Percentiles rank a stretch among this genome's conserved stretches.
phyloP scores from a whole-genome alignment of 1,284 basidiomycete genomes.

The Tylopilus orsonianus region DNA sequence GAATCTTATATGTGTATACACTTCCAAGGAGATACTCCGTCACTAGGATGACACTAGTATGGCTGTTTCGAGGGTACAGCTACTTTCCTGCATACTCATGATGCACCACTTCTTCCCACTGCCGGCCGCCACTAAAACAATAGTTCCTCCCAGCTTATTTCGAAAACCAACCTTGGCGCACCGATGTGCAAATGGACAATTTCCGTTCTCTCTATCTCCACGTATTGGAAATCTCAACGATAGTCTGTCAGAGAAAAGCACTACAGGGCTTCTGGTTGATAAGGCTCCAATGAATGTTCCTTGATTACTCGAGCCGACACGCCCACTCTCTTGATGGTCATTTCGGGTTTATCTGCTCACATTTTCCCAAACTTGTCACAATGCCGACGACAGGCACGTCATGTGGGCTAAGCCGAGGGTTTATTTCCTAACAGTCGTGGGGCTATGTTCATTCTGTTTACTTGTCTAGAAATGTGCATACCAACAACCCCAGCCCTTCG shows the following conservation, averaged over 20 bases:
- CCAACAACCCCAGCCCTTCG: neutral
- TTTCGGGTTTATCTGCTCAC: neutral
- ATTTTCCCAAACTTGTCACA: constrained; percentile 2
- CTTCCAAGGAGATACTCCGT: no score
- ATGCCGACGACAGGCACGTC: neutral
- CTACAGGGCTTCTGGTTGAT: neutral
- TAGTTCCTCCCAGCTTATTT: no score
- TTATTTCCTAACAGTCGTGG: no score
- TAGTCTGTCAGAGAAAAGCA: no score
- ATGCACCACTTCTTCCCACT: no score
- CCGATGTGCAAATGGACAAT: no score
- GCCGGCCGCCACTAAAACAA: no score
- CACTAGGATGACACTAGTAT: no score
- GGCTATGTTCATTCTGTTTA: neutral
- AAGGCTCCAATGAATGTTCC: no score
- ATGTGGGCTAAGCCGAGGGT: neutral
- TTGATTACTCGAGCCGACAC: no score
- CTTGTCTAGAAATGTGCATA: neutral
- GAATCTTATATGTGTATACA: no score
- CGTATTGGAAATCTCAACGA: neutral
- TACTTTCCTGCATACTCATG: neutral
- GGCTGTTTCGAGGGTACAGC: neutral
- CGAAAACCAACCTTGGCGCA: no score
- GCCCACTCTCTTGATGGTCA: neutral
- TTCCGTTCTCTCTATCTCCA: neutral